Conservation (phyloP, 2,329 filamentous ascomycete genomes). For the Stagonosporopsis chrysanthemi region DNA sequence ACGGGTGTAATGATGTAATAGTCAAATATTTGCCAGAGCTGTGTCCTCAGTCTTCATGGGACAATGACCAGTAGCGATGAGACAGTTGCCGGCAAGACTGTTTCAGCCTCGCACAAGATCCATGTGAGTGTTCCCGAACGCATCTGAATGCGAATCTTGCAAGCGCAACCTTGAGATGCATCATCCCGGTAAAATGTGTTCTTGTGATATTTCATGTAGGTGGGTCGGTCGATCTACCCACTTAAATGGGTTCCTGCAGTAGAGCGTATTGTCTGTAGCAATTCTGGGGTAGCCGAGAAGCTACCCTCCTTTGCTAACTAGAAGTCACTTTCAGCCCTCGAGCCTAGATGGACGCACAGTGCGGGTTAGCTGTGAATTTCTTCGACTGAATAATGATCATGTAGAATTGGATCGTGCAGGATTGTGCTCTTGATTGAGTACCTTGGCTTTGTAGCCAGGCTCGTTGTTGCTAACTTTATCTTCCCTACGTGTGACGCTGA, state of each 20-base stretch:
- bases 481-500: background rate
- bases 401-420: background rate
- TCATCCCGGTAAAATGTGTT: background rate
- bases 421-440: background rate
- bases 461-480: background rate
- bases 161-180: background rate
- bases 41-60: background rate
- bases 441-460: background rate
- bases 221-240: background rate
- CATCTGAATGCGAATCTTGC: background rate
- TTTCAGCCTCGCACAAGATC: background rate
- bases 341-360: background rate
- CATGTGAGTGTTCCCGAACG: background rate
- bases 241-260: conserved; percentile 11
- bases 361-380: background rate
- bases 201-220: background rate
- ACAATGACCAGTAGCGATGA: background rate
- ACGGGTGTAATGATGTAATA: background rate
- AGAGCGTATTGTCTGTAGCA: background rate
- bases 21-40: background rate
- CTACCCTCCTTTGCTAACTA: too few species aligned
- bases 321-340: background rate
- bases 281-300: background rate
- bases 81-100: background rate
- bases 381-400: background rate